phyloP scores from a whole-genome alignment of 805 yeast species.

The Candida ficus region DNA sequence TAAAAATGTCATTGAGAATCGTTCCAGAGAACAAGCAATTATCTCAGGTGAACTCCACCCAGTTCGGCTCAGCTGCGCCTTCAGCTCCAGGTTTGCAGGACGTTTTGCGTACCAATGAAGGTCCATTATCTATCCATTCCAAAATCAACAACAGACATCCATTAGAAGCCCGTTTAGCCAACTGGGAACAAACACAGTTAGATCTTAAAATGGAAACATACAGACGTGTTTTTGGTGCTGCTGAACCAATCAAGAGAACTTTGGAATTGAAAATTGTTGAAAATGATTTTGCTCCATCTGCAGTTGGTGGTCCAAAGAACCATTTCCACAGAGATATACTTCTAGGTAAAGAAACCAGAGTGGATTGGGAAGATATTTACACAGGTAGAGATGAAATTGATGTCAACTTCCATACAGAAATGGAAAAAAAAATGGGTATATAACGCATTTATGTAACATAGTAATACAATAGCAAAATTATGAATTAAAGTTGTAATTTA shows the following conservation, averaged over 20 bases:
- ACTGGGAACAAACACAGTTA: conserved; percentile 78
- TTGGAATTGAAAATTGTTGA: conserved; percentile 82
- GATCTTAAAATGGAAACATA: conserved; percentile 69
- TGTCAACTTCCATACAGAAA: conserved; percentile 64
- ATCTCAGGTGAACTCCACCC: conserved; percentile 44
- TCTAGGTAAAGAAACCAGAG: conserved; percentile 63
- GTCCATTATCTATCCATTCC: conserved; percentile 48
- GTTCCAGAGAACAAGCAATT: conserved; percentile 48
- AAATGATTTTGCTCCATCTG: conserved; percentile 63
- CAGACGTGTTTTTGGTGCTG: conserved; percentile 83
- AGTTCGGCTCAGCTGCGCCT: conserved; percentile 47
- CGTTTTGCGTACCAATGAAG: conserved; percentile 58
- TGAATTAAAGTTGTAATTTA: too few species aligned
- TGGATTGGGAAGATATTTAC: conserved; percentile 95
- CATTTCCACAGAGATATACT: conserved; percentile 73
- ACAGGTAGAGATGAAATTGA: conserved; percentile 31
- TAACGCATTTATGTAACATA: neutral
- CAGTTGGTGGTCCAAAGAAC: conserved; percentile 48
- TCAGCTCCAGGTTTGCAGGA: conserved; percentile 71
- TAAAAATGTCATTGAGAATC: conserved; percentile 34
- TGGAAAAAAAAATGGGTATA: conserved; percentile 48
- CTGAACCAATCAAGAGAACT: conserved; percentile 85
- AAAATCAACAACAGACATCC: conserved; percentile 81
- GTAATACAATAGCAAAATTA: too few species aligned
- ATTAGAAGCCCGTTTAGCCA: conserved; percentile 63